Conservation (phyloP, 2,329 filamentous ascomycete genomes). For the Pseudocercospora eumusae region DNA sequence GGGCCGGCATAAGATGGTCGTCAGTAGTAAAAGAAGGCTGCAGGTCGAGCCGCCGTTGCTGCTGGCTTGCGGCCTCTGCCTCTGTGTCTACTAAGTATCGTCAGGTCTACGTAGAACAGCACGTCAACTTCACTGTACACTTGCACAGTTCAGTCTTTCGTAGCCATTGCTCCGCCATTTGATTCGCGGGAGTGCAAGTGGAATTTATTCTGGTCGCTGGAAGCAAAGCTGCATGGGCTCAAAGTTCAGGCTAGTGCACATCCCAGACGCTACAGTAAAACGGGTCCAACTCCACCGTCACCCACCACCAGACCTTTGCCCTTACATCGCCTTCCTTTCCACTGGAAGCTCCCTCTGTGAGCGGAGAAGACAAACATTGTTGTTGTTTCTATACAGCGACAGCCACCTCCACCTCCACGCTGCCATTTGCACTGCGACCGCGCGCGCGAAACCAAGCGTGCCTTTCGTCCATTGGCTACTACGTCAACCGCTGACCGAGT, state of each 20-base stretch:
- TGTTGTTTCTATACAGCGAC: not conserved
- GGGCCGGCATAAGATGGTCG: slow-evolving; percentile 2
- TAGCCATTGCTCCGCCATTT: too few relatives aligned
- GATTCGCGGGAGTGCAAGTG: too few relatives aligned
- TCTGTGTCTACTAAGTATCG: not conserved
- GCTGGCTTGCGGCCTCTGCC: not conserved
- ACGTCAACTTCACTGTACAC: not conserved
- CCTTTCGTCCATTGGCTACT: not conserved
- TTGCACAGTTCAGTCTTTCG: not conserved
- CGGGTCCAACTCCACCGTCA: slow-evolving; percentile 4
- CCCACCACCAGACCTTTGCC: not conserved
- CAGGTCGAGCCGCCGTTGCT: not conserved
- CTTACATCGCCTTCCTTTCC: not conserved
- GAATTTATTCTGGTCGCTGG: not conserved
- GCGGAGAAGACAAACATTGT: not conserved
- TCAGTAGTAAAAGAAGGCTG: not conserved
- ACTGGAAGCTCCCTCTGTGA: not conserved
- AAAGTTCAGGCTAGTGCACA: not conserved
- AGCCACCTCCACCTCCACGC: not conserved
- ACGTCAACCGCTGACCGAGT: slow-evolving; percentile 1
- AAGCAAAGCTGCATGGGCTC: not conserved
- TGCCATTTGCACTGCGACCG: not conserved
- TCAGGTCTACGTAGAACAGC: not conserved
- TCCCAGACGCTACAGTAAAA: not conserved
- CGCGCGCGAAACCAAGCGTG: not conserved